phyloP scores from a whole-genome alignment of 805 yeast genomes.

The Blastobotrys attinorum region DNA sequence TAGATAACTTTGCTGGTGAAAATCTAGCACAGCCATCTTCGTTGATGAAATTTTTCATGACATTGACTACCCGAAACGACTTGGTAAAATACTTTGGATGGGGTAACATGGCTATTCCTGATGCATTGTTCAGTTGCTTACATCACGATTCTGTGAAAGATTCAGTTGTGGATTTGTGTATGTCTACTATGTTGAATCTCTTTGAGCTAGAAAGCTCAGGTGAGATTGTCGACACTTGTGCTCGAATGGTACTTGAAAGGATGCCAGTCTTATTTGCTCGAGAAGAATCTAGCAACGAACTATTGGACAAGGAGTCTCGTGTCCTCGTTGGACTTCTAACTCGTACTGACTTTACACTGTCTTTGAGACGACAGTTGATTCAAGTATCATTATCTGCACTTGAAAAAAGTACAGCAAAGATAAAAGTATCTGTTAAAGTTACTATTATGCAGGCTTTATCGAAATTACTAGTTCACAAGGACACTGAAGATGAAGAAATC shows the following conservation, averaged over 20 bases:
- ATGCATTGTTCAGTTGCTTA: constrained; percentile 49
- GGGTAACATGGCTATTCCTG: constrained; percentile 48
- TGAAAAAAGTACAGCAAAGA: constrained; percentile 46
- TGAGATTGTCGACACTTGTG: constrained; percentile 21
- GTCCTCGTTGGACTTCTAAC: constrained; percentile 30
- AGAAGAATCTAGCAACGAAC: constrained; percentile 6
- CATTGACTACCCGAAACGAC: constrained; percentile 44
- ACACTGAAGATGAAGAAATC: constrained; percentile 14
- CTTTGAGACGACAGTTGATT: constrained; percentile 45
- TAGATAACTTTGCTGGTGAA: constrained; percentile 60
- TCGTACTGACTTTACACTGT: constrained; percentile 48
- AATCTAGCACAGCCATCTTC: constrained; percentile 82
- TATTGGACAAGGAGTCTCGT: constrained; percentile 18
- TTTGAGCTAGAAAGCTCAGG: constrained; percentile 7
- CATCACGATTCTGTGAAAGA: constrained; percentile 55
- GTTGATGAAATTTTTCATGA: constrained; percentile 53
- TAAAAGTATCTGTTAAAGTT: constrained; percentile 45
- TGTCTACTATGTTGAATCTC: constrained; percentile 34
- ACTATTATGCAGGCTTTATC: constrained; percentile 52
- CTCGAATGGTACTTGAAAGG: constrained; percentile 21
- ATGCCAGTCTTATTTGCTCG: constrained; percentile 17
- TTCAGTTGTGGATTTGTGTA: constrained; percentile 52
- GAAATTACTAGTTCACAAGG: constrained; percentile 38
- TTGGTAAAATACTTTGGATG: constrained; percentile 45
- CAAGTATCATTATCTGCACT: constrained; percentile 52